phyloP scores from a whole-genome alignment of 2,329 filamentous ascomycete genomes.

The Trichoderma sp. region DNA sequence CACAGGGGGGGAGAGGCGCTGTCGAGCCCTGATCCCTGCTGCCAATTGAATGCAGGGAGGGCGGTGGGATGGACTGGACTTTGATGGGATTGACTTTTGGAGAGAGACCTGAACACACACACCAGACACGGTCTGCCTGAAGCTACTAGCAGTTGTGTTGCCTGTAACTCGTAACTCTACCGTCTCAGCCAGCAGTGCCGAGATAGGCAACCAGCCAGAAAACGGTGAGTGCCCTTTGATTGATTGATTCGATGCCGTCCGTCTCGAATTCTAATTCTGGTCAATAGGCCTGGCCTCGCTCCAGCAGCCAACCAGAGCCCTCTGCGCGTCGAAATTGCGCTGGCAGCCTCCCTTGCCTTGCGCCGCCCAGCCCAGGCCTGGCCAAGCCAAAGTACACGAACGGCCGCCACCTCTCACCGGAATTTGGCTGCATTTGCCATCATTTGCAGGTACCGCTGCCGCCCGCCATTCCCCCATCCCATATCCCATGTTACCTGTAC shows the following conservation, averaged over 20 bases:
- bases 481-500: neutral
- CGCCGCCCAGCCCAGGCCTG: neutral
- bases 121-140: neutral
- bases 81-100: neutral
- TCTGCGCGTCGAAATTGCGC: slow-evolving; percentile 1
- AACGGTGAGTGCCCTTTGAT: slow-evolving; percentile 1
- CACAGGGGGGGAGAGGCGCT: neutral
- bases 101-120: neutral
- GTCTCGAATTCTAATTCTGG: neutral
- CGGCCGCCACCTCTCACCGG: neutral
- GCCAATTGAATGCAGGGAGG: neutral
- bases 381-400: neutral
- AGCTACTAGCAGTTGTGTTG: neutral
- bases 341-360: neutral
- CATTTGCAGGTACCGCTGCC: neutral
- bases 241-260: neutral
- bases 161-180: neutral
- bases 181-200: neutral
- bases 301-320: neutral
- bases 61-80: neutral
- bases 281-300: neutral
- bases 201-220: neutral
- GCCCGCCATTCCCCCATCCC: neutral
- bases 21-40: slow-evolving; percentile 17
- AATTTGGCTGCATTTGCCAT: neutral